A percentile compares a stretch with the other conserved stretches of the same genome.
Evolutionary conservation across 2,329 filamentous ascomycete species (phyloP).

Genomic region (Neonectria hederae): DNA sequence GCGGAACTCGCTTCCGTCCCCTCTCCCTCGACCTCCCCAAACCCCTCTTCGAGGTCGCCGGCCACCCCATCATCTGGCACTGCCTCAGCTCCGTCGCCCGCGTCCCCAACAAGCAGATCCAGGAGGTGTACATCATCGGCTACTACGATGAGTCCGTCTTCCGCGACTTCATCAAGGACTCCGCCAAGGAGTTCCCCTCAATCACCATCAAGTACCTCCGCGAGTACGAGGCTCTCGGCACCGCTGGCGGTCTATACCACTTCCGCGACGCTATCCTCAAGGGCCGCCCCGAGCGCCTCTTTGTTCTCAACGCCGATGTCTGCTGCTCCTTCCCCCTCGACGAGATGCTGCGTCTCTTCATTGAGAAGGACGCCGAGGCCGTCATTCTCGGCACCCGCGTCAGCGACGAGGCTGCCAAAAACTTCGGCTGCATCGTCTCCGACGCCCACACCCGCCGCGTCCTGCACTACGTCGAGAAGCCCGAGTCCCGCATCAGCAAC

Average conservation of each 20-base stretch:
- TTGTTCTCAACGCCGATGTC: constrained; percentile 97
- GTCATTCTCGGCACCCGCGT: constrained; percentile 95
- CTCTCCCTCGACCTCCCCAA: constrained; percentile 96
- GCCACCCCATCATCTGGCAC: constrained; percentile 98
- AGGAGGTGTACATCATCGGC: constrained; percentile 96
- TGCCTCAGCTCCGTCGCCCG: constrained; percentile 92
- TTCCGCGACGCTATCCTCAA: constrained; percentile 99
- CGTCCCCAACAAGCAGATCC: constrained; percentile 80
- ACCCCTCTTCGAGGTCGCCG: constrained; percentile 98
- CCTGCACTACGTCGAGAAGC: constrained; percentile 99
- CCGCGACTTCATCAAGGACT: constrained; percentile 97
- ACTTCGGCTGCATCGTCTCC: constrained; percentile 98
- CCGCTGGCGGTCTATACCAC: constrained; percentile 96
- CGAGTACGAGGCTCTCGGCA: constrained; percentile 96
- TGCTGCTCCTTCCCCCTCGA: constrained; percentile 98
- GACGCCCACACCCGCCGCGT: constrained; percentile 94
- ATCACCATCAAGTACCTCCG: constrained; percentile 91
- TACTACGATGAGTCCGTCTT: constrained; percentile 99
- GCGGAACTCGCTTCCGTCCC: constrained; percentile 94
- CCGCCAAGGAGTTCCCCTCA: constrained; percentile 83
- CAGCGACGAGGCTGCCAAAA: constrained; percentile 87
- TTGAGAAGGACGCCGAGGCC: constrained; percentile 95
- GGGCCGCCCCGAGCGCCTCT: constrained; percentile 92
- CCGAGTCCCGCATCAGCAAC: constrained; percentile 96
- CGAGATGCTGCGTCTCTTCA: constrained; percentile 94